Conservation (phyloP, 2,329 filamentous ascomycete species). For the Rutstroemia sydowiana region DNA sequence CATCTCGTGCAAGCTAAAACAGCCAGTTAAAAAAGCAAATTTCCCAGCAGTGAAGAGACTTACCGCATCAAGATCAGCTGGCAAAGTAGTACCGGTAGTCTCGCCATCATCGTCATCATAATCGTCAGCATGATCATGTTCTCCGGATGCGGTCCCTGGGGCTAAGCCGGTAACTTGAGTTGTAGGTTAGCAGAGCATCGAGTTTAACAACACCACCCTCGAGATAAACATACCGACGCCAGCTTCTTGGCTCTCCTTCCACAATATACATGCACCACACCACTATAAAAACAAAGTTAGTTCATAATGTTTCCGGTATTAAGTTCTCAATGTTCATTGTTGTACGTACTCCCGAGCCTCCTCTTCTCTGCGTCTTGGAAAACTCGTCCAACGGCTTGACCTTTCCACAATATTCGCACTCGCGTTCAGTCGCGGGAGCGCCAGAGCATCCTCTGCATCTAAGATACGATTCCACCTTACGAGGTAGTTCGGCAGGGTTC, state of each 20-base stretch:
- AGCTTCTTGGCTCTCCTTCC: constrained; percentile 19
- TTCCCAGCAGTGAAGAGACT: too few species aligned
- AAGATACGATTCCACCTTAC: constrained; percentile 16
- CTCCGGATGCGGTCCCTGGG: too few species aligned
- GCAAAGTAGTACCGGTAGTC: too few species aligned
- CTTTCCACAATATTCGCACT: constrained; percentile 40
- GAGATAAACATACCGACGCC: too few species aligned
- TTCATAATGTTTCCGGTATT: too few species aligned
- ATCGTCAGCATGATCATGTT: too few species aligned
- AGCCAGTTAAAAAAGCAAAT: too few species aligned
- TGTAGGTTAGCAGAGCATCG: too few species aligned
- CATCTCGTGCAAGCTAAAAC: too few species aligned
- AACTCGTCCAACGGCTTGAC: constrained; percentile 41
- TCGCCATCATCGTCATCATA: too few species aligned
- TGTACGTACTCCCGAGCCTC: constrained; percentile 33
- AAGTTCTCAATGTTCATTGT: background rate
- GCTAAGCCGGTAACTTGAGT: too few species aligned
- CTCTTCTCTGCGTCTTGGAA: constrained; percentile 37
- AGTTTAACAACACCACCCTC: background rate
- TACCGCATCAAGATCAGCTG: too few species aligned
- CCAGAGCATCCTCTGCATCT: constrained; percentile 40
- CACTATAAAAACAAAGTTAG: constrained; percentile 27
- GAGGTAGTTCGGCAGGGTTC: constrained; percentile 9
- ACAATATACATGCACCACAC: constrained; percentile 31
- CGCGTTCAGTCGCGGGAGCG: constrained; percentile 37